Conservation (phyloP, 2,329 filamentous ascomycete genomes). For the Colletotrichum sp. region DNA sequence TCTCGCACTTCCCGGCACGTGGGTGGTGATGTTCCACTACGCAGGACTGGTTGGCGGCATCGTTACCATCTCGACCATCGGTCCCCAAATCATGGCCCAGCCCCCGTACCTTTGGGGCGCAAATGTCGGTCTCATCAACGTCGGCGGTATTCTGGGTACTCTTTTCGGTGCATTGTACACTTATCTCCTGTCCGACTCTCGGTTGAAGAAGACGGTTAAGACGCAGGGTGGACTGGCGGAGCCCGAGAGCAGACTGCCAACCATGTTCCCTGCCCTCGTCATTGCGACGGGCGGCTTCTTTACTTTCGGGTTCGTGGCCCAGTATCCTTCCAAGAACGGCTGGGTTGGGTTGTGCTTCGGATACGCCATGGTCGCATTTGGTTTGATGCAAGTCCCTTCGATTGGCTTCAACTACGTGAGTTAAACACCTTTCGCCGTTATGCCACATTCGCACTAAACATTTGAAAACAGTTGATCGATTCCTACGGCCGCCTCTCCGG, state of each 20-base stretch:
- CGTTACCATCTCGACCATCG: constrained; percentile 38
- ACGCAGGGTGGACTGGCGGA: constrained; percentile 33
- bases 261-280: constrained; percentile 32
- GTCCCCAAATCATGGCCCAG: constrained; percentile 30
- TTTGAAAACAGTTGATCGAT: constrained; percentile 49
- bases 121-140: constrained; percentile 37
- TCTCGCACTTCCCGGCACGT: constrained; percentile 34
- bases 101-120: constrained; percentile 39
- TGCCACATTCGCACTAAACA: not conserved
- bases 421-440: not conserved
- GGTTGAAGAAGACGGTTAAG: constrained; percentile 25
- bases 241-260: constrained; percentile 35
- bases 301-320: constrained; percentile 41
- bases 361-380: constrained; percentile 41
- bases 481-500: constrained; percentile 49
- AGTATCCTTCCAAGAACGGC: constrained; percentile 29
- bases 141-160: constrained; percentile 36
- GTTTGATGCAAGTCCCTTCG: constrained; percentile 41
- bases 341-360: constrained; percentile 41
- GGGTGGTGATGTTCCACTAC: constrained; percentile 42
- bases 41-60: constrained; percentile 39
- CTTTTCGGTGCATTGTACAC: constrained; percentile 32
- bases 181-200: constrained; percentile 25
- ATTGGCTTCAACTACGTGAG: constrained; percentile 45
- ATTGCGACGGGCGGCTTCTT: constrained; percentile 36